Evolutionary conservation across 495 filamentous ascomycete genomes (phyloP).

Genomic region (Cairneyella variabilis): DNA sequence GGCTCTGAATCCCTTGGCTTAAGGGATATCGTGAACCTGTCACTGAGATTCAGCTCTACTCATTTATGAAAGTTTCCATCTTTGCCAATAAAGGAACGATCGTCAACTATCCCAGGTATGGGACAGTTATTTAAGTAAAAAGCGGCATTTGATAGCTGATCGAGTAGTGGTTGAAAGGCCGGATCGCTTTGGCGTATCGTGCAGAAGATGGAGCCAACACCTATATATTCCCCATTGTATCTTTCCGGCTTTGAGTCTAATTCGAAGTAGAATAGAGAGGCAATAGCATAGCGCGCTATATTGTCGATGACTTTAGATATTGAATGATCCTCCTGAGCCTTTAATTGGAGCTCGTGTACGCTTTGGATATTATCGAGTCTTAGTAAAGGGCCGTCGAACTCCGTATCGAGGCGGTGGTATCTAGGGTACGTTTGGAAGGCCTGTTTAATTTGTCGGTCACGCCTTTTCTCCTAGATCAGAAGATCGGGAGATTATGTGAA

Average conservation of each 20-base stretch:
- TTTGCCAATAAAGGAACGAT: not conserved
- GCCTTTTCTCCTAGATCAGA: constrained; percentile 3
- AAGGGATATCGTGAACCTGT: not conserved
- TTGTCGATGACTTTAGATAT: constrained; percentile 5
- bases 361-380: too few species aligned
- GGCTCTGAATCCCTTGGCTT: not conserved
- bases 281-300: constrained; percentile 6
- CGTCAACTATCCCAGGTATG: not conserved
- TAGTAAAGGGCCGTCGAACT: constrained; percentile 1
- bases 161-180: not conserved
- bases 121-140: constrained; percentile 11
- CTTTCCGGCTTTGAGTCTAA: not conserved
- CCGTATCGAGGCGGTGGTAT: constrained; percentile 6
- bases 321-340: constrained; percentile 1
- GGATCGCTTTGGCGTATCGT: not conserved
- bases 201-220: not conserved
- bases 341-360: constrained; percentile 4
- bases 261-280: constrained; percentile 10
- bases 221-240: constrained; percentile 2
- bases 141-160: not conserved
- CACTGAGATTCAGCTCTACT: not conserved
- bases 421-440: constrained; percentile 5
- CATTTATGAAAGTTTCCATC: not conserved
- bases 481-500: too few species aligned
- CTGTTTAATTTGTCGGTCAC: constrained; percentile 1